These are phyloP conservation scores for Rhodotorula paludigena DNA, from an alignment of 768 basidiomycete species.

Conservation along the genomic window DNA sequence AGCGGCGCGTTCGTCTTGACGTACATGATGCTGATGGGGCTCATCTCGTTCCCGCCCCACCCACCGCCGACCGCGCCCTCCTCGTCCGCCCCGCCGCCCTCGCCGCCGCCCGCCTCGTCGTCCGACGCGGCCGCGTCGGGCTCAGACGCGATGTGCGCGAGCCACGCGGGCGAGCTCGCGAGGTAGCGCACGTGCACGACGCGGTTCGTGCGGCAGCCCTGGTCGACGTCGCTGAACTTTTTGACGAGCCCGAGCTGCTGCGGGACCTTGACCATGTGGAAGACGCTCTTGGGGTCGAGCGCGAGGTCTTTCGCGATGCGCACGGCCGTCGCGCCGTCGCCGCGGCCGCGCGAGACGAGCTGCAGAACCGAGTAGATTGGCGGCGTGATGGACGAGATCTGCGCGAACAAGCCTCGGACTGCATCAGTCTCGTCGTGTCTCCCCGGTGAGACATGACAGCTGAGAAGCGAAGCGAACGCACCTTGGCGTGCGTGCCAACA, in stretches of 20 bases:
- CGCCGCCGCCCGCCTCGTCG: slow-evolving; percentile 43
- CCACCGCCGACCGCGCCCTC: neutral
- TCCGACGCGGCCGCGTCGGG: neutral
- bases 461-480: slow-evolving; percentile 49
- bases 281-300: slow-evolving; percentile 85
- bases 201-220: slow-evolving; percentile 55
- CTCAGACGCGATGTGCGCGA: slow-evolving; percentile 23
- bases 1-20: slow-evolving; percentile 49
- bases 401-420: neutral
- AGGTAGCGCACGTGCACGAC: slow-evolving; percentile 81
- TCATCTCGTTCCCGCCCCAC: slow-evolving; percentile 35
- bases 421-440: neutral
- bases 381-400: slow-evolving; percentile 75
- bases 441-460: no score
- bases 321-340: slow-evolving; percentile 70
- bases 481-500: slow-evolving; percentile 77
- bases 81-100: slow-evolving; percentile 40
- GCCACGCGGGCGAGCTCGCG: slow-evolving; percentile 58
- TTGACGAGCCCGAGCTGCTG: slow-evolving; percentile 59
- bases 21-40: slow-evolving; percentile 39
- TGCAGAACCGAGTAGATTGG: slow-evolving; percentile 82
- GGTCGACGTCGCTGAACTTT: slow-evolving; percentile 39
- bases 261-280: slow-evolving; percentile 74
- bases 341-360: slow-evolving; percentile 73
- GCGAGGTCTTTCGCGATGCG: slow-evolving; percentile 69